Evolutionary conservation across 495 filamentous ascomycete species (phyloP).

Genomic region (Terfezia boudieri): DNA sequence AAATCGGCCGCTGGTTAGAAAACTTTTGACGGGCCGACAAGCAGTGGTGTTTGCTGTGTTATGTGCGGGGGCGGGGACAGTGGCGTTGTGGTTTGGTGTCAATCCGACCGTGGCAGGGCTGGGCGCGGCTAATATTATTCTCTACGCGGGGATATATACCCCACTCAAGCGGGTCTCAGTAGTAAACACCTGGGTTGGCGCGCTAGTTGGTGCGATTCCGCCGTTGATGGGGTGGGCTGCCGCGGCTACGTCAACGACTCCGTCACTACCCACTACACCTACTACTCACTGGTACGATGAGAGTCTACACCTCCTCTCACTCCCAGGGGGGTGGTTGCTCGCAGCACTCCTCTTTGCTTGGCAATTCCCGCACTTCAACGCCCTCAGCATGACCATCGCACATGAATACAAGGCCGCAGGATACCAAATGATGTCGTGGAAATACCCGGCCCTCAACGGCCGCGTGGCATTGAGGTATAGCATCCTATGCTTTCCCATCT

Average conservation of each 20-base stretch:
- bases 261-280: conserved; percentile 41
- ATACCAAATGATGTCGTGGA: conserved; percentile 78
- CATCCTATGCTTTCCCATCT: conserved; percentile 72
- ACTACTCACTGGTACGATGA: conserved; percentile 3
- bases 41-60: conserved; percentile 58
- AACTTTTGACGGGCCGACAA: conserved; percentile 49
- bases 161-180: conserved; percentile 72
- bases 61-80: conserved; percentile 42
- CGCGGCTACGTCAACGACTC: conserved; percentile 27
- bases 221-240: conserved; percentile 97
- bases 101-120: conserved; percentile 83
- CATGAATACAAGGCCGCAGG: conserved; percentile 79
- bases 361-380: conserved; percentile 98
- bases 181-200: conserved; percentile 88
- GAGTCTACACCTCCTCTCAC: conserved; percentile 44
- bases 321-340: conserved; percentile 72
- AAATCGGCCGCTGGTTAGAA: conserved; percentile 70
- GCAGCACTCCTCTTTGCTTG: conserved; percentile 73
- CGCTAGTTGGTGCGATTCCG: conserved; percentile 78
- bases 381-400: conserved; percentile 62
- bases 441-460: conserved; percentile 59
- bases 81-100: conserved; percentile 60
- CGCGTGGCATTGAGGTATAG: conserved; percentile 75
- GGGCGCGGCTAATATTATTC: conserved; percentile 58
- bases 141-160: conserved; percentile 86